Conservation (phyloP, 441 rosid species). For the Macaranga tanarius region DNA sequence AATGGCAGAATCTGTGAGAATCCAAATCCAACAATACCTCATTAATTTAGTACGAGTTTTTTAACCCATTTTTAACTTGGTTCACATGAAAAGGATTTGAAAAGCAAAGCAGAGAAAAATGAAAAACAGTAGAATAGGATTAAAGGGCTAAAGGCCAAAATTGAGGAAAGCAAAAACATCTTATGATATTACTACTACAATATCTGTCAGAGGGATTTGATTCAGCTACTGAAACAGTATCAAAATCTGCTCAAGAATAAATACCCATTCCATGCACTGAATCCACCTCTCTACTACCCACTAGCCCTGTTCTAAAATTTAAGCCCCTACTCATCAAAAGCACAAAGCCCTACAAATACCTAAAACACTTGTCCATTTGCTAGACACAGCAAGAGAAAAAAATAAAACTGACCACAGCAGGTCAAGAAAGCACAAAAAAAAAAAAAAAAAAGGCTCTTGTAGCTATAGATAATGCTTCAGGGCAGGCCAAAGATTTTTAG, state of each 20-base stretch:
- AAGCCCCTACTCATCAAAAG: not conserved
- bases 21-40: not conserved
- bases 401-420: not conserved
- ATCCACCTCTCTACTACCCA: not conserved
- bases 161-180: not conserved
- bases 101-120: not conserved
- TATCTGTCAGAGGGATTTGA: conserved; percentile 27
- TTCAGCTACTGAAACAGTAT: conserved; percentile 24
- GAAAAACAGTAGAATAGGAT: not conserved
- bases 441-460: too few relatives aligned
- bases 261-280: conserved; percentile 14
- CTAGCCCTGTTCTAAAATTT: not conserved
- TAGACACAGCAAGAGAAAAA: not conserved
- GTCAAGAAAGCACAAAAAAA: too few relatives aligned
- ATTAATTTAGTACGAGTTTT: not conserved
- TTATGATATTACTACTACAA: conserved; percentile 17
- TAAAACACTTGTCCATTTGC: conserved; percentile 11
- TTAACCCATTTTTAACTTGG: too few relatives aligned
- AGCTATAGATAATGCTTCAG: not conserved
- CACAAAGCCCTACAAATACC: not conserved
- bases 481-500: not conserved
- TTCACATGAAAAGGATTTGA: not conserved
- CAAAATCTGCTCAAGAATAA: conserved; percentile 9
- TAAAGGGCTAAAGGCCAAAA: not conserved
- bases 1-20: conserved; percentile 1